Evolutionary conservation across 331 rosid species (phyloP).

Genomic region (Stylosanthes scabra): DNA sequence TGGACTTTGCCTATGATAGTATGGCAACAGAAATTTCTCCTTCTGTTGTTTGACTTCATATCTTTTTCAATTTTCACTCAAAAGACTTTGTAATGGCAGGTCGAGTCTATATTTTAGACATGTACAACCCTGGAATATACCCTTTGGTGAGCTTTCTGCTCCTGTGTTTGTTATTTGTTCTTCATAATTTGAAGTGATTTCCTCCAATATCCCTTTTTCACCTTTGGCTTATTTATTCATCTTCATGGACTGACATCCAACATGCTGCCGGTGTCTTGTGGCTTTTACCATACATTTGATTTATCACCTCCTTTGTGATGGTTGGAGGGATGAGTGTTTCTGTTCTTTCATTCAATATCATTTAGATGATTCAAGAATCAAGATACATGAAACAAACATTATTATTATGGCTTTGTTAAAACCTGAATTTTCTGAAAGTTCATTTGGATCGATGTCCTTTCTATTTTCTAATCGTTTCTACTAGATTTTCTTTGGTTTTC

Average conservation of each 20-base stretch:
- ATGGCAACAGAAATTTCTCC: slow-evolving; percentile 45
- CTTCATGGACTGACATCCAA: slow-evolving; percentile 13
- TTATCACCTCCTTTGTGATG: neutral
- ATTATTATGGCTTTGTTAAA: neutral
- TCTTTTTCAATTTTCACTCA: slow-evolving; percentile 27
- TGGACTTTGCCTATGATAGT: slow-evolving; percentile 79
- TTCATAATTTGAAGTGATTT: slow-evolving; percentile 9
- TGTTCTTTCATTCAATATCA: neutral
- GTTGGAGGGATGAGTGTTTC: slow-evolving; percentile 6
- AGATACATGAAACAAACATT: neutral
- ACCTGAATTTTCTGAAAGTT: neutral
- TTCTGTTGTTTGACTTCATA: slow-evolving; percentile 36
- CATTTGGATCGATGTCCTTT: neutral
- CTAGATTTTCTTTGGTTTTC: neutral
- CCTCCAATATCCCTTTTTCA: neutral
- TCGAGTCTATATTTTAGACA: slow-evolving; percentile 81
- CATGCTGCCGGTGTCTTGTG: slow-evolving; percentile 8
- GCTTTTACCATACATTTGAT: slow-evolving; percentile 15
- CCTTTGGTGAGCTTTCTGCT: slow-evolving; percentile 73
- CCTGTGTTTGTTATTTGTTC: slow-evolving; percentile 23
- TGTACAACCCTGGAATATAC: slow-evolving; percentile 93
- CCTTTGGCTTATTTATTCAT: slow-evolving; percentile 18
- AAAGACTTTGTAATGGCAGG: slow-evolving; percentile 56
- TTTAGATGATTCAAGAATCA: neutral
- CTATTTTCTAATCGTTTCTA: neutral